A percentile compares a stretch with the other conserved stretches of the same genome.
phyloP scores from a whole-genome alignment of 2,329 filamentous ascomycete species.

The Claviceps purpurea region DNA sequence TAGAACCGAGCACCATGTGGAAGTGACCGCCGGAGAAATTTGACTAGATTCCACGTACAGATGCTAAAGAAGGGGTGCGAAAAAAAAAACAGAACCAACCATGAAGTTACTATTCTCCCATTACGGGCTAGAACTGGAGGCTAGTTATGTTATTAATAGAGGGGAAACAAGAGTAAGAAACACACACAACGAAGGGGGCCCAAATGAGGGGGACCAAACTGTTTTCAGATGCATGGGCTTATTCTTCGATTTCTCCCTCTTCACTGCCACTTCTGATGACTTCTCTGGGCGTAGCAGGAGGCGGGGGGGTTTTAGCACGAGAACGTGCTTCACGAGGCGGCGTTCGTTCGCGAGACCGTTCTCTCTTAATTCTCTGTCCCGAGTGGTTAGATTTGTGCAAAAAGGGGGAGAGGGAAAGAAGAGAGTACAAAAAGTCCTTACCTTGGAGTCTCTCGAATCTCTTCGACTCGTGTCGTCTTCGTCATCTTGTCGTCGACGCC shows the following conservation, averaged over 20 bases:
- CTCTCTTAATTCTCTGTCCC: conserved; percentile 41
- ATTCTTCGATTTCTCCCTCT: conserved; percentile 90
- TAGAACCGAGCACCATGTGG: neutral
- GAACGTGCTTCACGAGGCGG: conserved; percentile 42
- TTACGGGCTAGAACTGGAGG: conserved; percentile 1
- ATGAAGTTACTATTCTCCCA: neutral
- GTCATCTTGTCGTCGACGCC: conserved; percentile 67
- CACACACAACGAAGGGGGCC: neutral
- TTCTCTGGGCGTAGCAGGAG: conserved; percentile 28
- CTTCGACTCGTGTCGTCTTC: conserved; percentile 56
- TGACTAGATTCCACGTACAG: too few species aligned
- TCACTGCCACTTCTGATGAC: conserved; percentile 62
- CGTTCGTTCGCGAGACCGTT: conserved; percentile 47
- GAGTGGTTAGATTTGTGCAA: conserved; percentile 12
- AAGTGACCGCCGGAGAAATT: too few species aligned
- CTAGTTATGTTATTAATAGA: conserved; percentile 1
- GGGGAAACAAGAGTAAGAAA: neutral
- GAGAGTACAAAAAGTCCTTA: conserved; percentile 15
- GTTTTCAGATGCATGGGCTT: conserved; percentile 9
- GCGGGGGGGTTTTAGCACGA: conserved; percentile 41
- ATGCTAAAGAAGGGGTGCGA: neutral
- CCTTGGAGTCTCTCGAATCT: conserved; percentile 56
- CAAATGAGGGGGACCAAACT: neutral
- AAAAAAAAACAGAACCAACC: neutral
- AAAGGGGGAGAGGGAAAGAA: neutral